Base-by-base conservation (phyloP, 2,329 filamentous ascomycete genomes). In the Cytospora chrysosperma region DNA sequence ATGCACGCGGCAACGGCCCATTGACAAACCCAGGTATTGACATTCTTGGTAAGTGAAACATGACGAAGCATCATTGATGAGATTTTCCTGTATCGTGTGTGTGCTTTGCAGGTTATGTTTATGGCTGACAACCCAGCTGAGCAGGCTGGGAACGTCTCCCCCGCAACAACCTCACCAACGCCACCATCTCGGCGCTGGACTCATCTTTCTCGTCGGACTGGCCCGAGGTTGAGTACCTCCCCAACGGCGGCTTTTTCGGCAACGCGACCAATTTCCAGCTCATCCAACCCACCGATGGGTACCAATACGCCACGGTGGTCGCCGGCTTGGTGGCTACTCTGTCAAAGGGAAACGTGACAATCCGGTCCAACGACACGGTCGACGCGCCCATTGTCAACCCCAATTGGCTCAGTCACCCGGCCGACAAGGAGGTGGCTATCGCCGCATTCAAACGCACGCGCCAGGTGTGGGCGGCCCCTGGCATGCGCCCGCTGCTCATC, bases 311-410 rank as follows among this genome's bases (percentile, higher is more conserved):
- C 5, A 24, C n/a, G 64, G 70, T 53, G 67, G 68, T 56, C 1
- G 43, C 28, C 26, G 47, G 21, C 9, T 30, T 62, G 4, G 21
- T 52, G 4, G 55, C 61, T 17, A 32, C 60, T 1, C 0, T 37
- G 19, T 77, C 75, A 2, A 72, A 74, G 1, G 78, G 78, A 13
- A 76, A 68, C 28, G 65, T 80, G 8, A 73, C 71, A 0, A 72
- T 80, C 12, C 40, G 54, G 0, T 75, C 72, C 1, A 50, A 67
- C 15, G 67, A 72, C 53, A 74, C 70, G 7, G 62, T 65, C 1
- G 74, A 74, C 27, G 15, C 69, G 2, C 78, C 79, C 0, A 66
- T 76, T 6, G 74, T 79, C 53, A 70, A 77, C 56, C 74, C 75
- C 0, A 75, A 75, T 55, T 80, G 73, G 72, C 68, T 80, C 1